A percentile compares a stretch with the other conserved stretches of the same genome.
Evolutionary conservation across 768 basidiomycete genomes (phyloP).

Genomic region (Zangia roseola): DNA sequence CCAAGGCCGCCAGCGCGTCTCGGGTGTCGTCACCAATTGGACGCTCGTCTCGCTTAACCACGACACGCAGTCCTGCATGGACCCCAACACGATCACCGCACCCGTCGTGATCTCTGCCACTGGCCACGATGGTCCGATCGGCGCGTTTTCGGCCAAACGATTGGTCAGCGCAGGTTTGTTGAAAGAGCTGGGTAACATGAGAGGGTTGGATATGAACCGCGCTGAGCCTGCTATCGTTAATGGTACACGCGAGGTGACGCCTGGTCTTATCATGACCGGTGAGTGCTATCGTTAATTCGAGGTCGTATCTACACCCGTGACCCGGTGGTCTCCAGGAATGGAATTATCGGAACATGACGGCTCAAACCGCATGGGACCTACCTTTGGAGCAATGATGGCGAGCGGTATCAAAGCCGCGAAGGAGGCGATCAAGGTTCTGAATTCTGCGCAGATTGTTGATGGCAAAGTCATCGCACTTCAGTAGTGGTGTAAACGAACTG

Average conservation of each 20-base stretch:
- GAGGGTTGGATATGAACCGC: constrained; percentile 76
- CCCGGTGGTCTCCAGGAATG: constrained; percentile 64
- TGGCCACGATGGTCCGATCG: constrained; percentile 79
- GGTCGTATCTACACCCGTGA: background rate
- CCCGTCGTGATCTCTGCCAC: constrained; percentile 71
- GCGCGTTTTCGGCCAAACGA: constrained; percentile 78
- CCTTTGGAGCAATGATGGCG: constrained; percentile 79
- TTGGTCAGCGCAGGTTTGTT: constrained; percentile 72
- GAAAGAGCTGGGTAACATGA: constrained; percentile 77
- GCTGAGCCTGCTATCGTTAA: constrained; percentile 84
- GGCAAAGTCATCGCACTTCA: constrained; percentile 51
- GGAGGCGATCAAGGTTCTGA: constrained; percentile 56
- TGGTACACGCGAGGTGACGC: constrained; percentile 71
- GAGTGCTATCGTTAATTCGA: constrained; percentile 18
- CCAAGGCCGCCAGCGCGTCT: constrained; percentile 41
- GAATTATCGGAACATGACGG: constrained; percentile 82
- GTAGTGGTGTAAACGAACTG: background rate
- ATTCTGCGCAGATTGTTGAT: constrained; percentile 47
- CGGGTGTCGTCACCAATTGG: constrained; percentile 58
- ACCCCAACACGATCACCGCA: constrained; percentile 81
- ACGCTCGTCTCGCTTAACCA: constrained; percentile 55
- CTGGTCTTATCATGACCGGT: constrained; percentile 75
- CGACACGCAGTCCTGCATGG: constrained; percentile 77
- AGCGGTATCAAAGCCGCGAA: constrained; percentile 73
- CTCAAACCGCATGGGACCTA: constrained; percentile 74